Evolutionary conservation across 2,329 filamentous ascomycete species (phyloP).

Genomic region (Chaetomium sp.): DNA sequence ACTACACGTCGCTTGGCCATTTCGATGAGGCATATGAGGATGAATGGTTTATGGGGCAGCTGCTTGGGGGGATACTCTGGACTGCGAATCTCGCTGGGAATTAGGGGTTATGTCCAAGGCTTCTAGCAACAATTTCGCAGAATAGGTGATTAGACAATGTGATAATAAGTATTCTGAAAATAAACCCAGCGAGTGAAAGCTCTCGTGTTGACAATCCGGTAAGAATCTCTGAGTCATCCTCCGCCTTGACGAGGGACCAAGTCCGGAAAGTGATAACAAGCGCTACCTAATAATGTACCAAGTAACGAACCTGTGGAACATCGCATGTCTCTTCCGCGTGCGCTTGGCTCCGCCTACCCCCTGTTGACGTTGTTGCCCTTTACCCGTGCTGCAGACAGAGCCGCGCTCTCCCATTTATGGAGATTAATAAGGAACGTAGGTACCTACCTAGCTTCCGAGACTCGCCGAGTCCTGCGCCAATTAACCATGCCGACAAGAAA

Average conservation of each 20-base stretch:
- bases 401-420: constrained; percentile 37
- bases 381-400: no score
- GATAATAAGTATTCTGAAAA: background rate
- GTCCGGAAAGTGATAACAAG: no score
- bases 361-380: no score
- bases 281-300: no score
- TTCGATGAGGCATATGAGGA: constrained; percentile 46
- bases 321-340: no score
- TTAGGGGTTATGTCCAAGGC: background rate
- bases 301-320: no score
- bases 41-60: constrained; percentile 35
- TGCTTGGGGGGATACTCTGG: constrained; percentile 38
- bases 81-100: constrained; percentile 21
- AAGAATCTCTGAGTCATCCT: no score
- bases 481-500: constrained; percentile 26
- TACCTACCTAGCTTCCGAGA: no score
- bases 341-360: background rate
- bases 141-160: background rate
- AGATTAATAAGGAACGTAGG: constrained; percentile 38
- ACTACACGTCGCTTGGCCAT: constrained; percentile 48
- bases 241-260: background rate
- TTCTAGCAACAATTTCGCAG: background rate
- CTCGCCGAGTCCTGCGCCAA: no score
- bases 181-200: background rate
- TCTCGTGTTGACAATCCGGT: background rate